phyloP scores from a whole-genome alignment of 768 basidiomycete genomes.

The Lactifluus pinguis region DNA sequence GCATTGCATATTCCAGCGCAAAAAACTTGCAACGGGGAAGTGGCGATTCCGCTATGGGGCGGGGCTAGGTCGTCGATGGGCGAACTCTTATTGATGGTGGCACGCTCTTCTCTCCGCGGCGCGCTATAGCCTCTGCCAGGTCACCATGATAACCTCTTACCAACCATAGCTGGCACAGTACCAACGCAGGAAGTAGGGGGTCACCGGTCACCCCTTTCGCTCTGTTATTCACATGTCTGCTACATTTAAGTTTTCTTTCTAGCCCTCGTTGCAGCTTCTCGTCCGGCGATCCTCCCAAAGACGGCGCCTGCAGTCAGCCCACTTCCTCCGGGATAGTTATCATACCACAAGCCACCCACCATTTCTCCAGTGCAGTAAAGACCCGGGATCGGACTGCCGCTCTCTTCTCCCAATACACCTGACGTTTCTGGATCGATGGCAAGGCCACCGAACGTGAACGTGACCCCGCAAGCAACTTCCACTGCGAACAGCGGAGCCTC shows the following conservation, averaged over 20 bases:
- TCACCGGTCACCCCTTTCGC: conserved; percentile 29
- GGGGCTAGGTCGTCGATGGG: background rate
- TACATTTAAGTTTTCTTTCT: background rate
- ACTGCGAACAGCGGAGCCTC: conserved; percentile 52
- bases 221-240: background rate
- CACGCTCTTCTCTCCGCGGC: background rate
- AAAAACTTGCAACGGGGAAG: background rate
- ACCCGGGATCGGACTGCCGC: conserved; percentile 37
- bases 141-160: background rate
- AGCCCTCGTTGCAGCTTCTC: background rate
- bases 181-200: background rate
- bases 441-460: conserved; percentile 66
- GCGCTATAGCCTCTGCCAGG: no score
- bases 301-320: conserved; percentile 58
- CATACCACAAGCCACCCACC: conserved; percentile 54
- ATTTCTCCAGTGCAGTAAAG: conserved; percentile 63
- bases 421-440: conserved; percentile 48
- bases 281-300: conserved; percentile 39
- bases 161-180: no score
- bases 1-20: background rate
- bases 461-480: conserved; percentile 60
- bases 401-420: conserved; percentile 38
- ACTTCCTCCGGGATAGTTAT: conserved; percentile 64
- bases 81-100: background rate
- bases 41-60: background rate